A percentile compares a stretch with the other conserved stretches of the same genome.
These are phyloP conservation scores for Phytophthora chlamydospora DNA, from an alignment of 352 stramenopile genomes.

Conservation along the genomic window DNA sequence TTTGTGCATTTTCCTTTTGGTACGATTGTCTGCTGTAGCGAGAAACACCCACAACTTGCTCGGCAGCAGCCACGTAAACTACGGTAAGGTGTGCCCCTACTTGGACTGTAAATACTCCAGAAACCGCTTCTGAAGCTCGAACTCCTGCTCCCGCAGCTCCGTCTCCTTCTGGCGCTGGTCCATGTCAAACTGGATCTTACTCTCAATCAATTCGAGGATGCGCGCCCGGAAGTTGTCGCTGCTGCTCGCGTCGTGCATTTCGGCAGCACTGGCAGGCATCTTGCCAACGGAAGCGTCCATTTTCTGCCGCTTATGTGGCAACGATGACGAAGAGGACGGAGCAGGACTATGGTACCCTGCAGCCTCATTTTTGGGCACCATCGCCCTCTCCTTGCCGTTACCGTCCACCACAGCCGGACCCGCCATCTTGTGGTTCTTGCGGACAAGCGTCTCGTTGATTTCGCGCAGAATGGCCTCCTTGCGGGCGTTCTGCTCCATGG, in stretches of 20 bases:
- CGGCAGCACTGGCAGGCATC: slow-evolving; percentile 4
- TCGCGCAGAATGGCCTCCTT: slow-evolving; percentile 76
- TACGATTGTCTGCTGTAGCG: not conserved
- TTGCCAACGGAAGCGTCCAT: slow-evolving; percentile 16
- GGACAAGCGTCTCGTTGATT: slow-evolving; percentile 54
- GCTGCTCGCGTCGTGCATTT: slow-evolving; percentile 24
- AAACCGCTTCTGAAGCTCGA: slow-evolving; percentile 84
- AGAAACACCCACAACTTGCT: not conserved
- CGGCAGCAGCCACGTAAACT: slow-evolving; percentile 15
- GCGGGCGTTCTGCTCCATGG: slow-evolving; percentile 66
- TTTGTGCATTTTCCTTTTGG: slow-evolving; percentile 5
- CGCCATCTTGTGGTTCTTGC: slow-evolving; percentile 55
- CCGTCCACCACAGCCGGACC: slow-evolving; percentile 24
- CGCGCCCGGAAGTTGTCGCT: slow-evolving; percentile 63
- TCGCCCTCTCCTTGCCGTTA: slow-evolving; percentile 23
- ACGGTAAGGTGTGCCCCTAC: slow-evolving; percentile 26
- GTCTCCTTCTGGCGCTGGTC: slow-evolving; percentile 78
- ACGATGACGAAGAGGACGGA: not conserved
- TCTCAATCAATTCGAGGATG: slow-evolving; percentile 77
- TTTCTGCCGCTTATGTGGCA: slow-evolving; percentile 36
- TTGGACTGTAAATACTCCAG: slow-evolving; percentile 86
- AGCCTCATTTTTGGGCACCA: slow-evolving; percentile 26
- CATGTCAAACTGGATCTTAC: slow-evolving; percentile 87
- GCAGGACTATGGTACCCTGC: not conserved
- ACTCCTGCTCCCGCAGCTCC: slow-evolving; percentile 78